Conservation (phyloP, 306 rosid species). For the Rubus parviflorus region DNA sequence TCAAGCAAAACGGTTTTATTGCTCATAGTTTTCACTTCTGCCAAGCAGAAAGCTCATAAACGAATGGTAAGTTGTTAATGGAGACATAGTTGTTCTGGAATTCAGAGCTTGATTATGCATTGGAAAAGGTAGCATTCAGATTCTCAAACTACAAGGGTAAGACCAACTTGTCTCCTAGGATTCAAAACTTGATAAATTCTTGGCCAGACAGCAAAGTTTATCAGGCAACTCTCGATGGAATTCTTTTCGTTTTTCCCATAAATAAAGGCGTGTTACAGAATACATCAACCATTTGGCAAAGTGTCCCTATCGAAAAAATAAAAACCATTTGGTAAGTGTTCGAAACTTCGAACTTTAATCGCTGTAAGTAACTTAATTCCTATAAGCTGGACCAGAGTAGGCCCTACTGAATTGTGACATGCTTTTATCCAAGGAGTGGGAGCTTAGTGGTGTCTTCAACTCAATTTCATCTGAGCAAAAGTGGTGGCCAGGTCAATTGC, state of each 20-base stretch:
- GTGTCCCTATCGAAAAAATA: no score
- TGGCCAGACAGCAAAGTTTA: background rate
- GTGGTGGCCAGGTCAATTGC: slow-evolving; percentile 67
- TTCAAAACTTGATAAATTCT: background rate
- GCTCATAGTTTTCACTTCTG: no score
- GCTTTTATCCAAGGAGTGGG: no score
- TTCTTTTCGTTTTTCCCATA: background rate
- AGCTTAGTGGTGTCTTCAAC: slow-evolving; percentile 19
- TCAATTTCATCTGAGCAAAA: slow-evolving; percentile 71
- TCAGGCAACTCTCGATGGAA: background rate
- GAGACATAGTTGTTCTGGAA: no score
- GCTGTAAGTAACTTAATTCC: background rate
- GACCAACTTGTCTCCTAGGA: background rate
- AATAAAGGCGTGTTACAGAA: background rate
- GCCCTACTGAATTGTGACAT: background rate
- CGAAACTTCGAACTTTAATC: background rate
- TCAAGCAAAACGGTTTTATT: background rate
- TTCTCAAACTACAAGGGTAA: background rate
- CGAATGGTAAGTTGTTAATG: background rate
- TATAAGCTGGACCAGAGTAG: background rate
- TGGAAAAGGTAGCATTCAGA: background rate
- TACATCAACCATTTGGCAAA: background rate
- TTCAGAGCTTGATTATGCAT: background rate
- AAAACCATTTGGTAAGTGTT: background rate
- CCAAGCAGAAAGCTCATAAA: no score